Percentiles rank a stretch among this genome's conserved stretches.
Conservation (phyloP, 2,329 filamentous ascomycete species). For the Botryotinia globosa region DNA sequence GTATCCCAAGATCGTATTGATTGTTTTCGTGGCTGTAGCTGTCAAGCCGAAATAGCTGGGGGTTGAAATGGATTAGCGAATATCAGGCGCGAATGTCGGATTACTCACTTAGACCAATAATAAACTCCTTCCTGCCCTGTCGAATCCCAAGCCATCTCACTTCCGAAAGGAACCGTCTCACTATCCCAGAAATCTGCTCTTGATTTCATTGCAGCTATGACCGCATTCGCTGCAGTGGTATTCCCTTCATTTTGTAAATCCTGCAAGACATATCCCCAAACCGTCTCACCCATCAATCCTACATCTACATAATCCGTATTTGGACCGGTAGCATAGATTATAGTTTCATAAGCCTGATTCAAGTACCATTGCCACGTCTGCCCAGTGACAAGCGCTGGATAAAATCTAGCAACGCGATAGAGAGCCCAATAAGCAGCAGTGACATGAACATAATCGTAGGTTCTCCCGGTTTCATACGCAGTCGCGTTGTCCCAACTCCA, state of each 20-base stretch:
- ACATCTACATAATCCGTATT: constrained; percentile 46
- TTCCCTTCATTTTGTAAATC: constrained; percentile 51
- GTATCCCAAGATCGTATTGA: constrained; percentile 54
- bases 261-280: constrained; percentile 51
- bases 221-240: constrained; percentile 40
- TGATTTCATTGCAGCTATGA: constrained; percentile 48
- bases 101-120: constrained; percentile 47
- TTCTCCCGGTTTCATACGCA: constrained; percentile 48
- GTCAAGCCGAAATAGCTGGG: constrained; percentile 48
- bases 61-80: not conserved
- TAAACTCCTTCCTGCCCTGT: constrained; percentile 62
- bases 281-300: constrained; percentile 59
- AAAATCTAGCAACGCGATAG: constrained; percentile 52
- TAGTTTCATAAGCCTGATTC: constrained; percentile 51
- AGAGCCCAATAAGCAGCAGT: constrained; percentile 55
- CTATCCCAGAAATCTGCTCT: constrained; percentile 51
- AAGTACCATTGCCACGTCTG: constrained; percentile 55
- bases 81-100: too few relatives aligned
- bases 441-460: constrained; percentile 60
- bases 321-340: constrained; percentile 41
- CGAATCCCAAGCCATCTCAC: constrained; percentile 62
- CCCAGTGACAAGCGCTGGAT: constrained; percentile 44
- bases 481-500: constrained; percentile 49
- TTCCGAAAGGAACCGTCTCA: constrained; percentile 53
- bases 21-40: constrained; percentile 49